These are phyloP conservation scores for Cystobasidium ongulense DNA, from an alignment of 768 basidiomycete genomes.

Conservation along the genomic window DNA sequence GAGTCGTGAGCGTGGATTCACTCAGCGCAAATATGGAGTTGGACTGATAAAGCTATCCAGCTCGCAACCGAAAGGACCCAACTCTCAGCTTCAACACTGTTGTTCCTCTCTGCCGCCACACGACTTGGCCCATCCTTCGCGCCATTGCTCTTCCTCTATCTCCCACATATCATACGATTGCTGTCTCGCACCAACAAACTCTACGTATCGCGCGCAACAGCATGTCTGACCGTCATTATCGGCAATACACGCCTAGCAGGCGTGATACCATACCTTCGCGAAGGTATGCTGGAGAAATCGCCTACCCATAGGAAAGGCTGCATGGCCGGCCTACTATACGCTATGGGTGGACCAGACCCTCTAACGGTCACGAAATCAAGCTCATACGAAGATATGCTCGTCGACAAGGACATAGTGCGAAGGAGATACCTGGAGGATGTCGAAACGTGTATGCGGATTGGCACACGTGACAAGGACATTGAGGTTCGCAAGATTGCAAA, in stretches of 20 bases:
- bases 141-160: constrained; percentile 46
- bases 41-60: neutral
- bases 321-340: constrained; percentile 15
- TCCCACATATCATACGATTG: constrained; percentile 45
- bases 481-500: constrained; percentile 46
- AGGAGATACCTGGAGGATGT: constrained; percentile 42
- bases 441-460: constrained; percentile 45
- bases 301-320: constrained; percentile 40
- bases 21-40: neutral
- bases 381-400: neutral
- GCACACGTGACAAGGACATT: constrained; percentile 46
- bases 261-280: constrained; percentile 42
- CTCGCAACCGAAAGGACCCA: constrained; percentile 40
- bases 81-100: constrained; percentile 40
- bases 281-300: constrained; percentile 45
- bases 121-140: constrained; percentile 44
- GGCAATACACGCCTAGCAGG: constrained; percentile 45
- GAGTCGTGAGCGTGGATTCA: constrained; percentile 31
- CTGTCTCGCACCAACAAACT: constrained; percentile 49
- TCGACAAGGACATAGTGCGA: constrained; percentile 26
- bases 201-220: constrained; percentile 46
- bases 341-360: neutral
- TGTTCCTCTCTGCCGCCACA: constrained; percentile 46
- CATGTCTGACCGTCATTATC: constrained; percentile 45
- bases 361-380: neutral